phyloP scores from a whole-genome alignment of 257 asterid species.

The Nicotiana noctiflora region DNA sequence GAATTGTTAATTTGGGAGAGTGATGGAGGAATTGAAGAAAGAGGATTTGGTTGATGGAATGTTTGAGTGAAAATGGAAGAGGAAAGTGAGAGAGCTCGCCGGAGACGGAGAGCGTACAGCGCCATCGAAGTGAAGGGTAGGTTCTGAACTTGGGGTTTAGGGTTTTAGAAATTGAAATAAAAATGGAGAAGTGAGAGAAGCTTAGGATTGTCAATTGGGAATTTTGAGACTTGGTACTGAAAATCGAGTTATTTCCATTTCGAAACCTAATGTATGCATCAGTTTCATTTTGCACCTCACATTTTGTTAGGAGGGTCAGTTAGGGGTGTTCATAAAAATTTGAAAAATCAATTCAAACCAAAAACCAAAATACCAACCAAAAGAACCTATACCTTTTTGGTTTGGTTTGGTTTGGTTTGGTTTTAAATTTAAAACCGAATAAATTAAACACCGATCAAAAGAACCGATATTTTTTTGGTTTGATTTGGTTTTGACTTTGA shows the following conservation, averaged over 20 bases:
- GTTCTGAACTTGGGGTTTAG: slow-evolving; percentile 7
- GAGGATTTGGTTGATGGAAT: not conserved
- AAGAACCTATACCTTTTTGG: no score
- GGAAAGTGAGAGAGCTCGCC: slow-evolving; percentile 25
- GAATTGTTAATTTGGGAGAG: slow-evolving; percentile 9
- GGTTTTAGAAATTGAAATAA: slow-evolving; percentile 14
- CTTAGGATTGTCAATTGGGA: not conserved
- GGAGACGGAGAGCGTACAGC: slow-evolving; percentile 20
- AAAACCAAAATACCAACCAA: no score
- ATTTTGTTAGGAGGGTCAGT: no score
- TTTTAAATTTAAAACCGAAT: no score
- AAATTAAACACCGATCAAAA: no score
- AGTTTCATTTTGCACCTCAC: not conserved
- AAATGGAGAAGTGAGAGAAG: not conserved
- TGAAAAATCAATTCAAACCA: no score
- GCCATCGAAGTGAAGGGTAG: slow-evolving; percentile 17
- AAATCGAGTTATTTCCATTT: not conserved
- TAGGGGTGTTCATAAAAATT: no score
- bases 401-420: no score
- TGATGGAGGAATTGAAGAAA: slow-evolving; percentile 18
- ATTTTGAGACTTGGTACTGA: not conserved
- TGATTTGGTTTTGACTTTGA: no score
- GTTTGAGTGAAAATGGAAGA: slow-evolving; percentile 25
- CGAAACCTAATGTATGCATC: not conserved
- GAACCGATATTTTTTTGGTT: no score